These are phyloP conservation scores for Pseudogymnoascus verrucosus DNA, from an alignment of 2,329 filamentous ascomycete genomes.

Conservation along the genomic window DNA sequence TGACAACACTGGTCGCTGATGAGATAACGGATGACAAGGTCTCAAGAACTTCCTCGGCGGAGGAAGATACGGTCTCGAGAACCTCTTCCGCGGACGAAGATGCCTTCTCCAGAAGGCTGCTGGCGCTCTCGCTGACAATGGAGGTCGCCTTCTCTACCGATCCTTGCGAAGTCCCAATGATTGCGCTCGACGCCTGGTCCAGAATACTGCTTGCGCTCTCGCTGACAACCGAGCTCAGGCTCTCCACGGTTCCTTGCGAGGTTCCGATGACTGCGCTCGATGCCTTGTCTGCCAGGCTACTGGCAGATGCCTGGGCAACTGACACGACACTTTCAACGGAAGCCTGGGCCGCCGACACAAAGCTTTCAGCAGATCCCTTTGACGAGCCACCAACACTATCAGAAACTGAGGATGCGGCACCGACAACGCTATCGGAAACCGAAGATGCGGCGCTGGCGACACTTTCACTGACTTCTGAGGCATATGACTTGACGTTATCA, in stretches of 20 bases:
- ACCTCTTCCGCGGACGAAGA: constrained; percentile 9
- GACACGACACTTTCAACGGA: constrained; percentile 29
- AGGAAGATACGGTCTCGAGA: not conserved
- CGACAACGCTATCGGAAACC: constrained; percentile 15
- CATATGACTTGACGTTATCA: constrained; percentile 19
- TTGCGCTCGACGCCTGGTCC: constrained; percentile 23
- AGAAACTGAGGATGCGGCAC: constrained; percentile 17
- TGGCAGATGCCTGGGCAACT: constrained; percentile 23
- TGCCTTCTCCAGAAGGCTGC: constrained; percentile 23
- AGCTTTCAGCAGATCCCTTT: constrained; percentile 18
- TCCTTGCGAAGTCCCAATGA: constrained; percentile 22
- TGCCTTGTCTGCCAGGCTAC: constrained; percentile 23
- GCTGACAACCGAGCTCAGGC: constrained; percentile 11
- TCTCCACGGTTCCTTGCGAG: constrained; percentile 23
- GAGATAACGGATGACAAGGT: not conserved
- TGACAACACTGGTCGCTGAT: not conserved
- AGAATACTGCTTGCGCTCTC: constrained; percentile 21
- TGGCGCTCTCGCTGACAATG: constrained; percentile 14
- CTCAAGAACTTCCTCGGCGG: not conserved
- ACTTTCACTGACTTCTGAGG: constrained; percentile 16
- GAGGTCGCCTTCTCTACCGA: constrained; percentile 19
- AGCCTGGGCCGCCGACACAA: constrained; percentile 18
- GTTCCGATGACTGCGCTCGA: constrained; percentile 23
- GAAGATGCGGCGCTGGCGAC: constrained; percentile 19
- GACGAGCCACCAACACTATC: constrained; percentile 15